Evolutionary conservation across 345 rosid species (phyloP).

Genomic region (Cardamine chenopodiifolia): DNA sequence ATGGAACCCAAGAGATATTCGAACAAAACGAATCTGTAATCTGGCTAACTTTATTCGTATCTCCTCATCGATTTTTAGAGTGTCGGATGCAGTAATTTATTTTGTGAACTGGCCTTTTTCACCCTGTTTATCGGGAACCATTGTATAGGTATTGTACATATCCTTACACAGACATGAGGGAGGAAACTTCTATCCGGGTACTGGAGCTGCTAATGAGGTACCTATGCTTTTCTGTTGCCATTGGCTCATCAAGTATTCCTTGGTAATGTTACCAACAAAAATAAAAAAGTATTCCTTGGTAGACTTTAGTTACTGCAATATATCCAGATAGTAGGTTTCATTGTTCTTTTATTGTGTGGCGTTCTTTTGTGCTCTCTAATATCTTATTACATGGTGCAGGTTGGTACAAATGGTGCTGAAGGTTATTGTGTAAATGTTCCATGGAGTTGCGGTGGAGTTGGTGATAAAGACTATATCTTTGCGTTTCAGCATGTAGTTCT

Average conservation of each 20-base stretch:
- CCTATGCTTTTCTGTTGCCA: slow-evolving; percentile 11
- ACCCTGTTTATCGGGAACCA: slow-evolving; percentile 2
- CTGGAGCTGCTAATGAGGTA: slow-evolving; percentile 92
- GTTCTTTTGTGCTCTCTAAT: background rate
- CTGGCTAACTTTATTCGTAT: slow-evolving; percentile 26
- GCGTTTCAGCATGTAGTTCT: slow-evolving; percentile 89
- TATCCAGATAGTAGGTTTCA: background rate
- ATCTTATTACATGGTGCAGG: slow-evolving; percentile 49
- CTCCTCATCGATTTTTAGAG: background rate
- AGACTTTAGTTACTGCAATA: background rate
- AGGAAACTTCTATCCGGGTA: slow-evolving; percentile 89
- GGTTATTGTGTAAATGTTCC: slow-evolving; percentile 95
- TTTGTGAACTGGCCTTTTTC: slow-evolving; percentile 3
- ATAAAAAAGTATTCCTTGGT: background rate
- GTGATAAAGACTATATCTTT: slow-evolving; percentile 90
- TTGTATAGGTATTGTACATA: slow-evolving; percentile 74
- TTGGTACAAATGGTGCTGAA: slow-evolving; percentile 86
- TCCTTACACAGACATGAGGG: slow-evolving; percentile 96
- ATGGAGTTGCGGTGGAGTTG: slow-evolving; percentile 96
- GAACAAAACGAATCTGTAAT: slow-evolving; percentile 83
- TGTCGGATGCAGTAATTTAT: slow-evolving; percentile 26
- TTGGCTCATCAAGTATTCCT: slow-evolving; percentile 1
- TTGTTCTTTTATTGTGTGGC: background rate
- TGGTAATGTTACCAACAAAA: background rate
- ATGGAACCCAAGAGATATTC: slow-evolving; percentile 97